Conservation (phyloP, 1,284 basidiomycete species). For the Papiliotrema laurentii region DNA sequence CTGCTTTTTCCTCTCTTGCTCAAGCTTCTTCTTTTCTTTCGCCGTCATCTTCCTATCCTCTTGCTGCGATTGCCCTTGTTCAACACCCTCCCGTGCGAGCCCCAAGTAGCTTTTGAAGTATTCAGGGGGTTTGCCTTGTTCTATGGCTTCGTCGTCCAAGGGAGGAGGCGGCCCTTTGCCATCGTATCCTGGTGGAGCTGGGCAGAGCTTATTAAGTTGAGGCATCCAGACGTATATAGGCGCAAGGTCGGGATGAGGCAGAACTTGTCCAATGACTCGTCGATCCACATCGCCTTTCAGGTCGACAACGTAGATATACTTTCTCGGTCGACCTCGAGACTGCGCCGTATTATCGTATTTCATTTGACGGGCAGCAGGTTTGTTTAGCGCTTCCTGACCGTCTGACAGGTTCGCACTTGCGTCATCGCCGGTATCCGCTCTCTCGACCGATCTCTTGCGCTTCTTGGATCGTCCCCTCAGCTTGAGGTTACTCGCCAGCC, state of each 20-base stretch:
- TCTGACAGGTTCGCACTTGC: too few species aligned
- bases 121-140: background rate
- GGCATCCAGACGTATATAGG: conserved; percentile 29
- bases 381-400: too few species aligned
- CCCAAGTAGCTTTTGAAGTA: too few species aligned
- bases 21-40: background rate
- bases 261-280: conserved; percentile 23
- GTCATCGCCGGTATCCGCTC: background rate
- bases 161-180: conserved; percentile 30
- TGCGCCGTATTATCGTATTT: conserved; percentile 29
- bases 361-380: background rate
- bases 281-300: conserved; percentile 30
- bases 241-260: conserved; percentile 20
- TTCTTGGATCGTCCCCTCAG: background rate
- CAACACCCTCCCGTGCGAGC: background rate
- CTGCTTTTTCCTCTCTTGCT: background rate
- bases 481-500: background rate
- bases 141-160: conserved; percentile 17
- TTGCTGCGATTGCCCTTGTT: background rate
- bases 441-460: background rate
- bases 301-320: conserved; percentile 39
- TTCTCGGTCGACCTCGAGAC: conserved; percentile 37
- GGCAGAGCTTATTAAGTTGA: conserved; percentile 20
- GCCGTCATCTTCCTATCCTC: too few species aligned
- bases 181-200: conserved; percentile 22